phyloP scores from a whole-genome alignment of 1,284 basidiomycete genomes.

The Schizopora paradoxa region DNA sequence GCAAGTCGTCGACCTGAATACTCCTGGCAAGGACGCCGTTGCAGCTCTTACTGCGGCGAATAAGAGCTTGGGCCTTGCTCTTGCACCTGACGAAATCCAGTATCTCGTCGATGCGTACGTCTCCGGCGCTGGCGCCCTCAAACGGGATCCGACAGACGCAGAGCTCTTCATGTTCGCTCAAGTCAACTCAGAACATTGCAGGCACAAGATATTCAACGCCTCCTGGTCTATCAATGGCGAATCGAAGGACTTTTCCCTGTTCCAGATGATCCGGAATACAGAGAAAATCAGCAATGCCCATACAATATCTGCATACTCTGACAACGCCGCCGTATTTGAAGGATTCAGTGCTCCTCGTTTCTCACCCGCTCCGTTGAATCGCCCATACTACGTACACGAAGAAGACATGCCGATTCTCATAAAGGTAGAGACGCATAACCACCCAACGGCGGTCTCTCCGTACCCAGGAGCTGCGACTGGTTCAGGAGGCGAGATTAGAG shows the following conservation, averaged over 20 bases:
- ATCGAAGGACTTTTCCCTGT: constrained; percentile 74
- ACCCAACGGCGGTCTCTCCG: constrained; percentile 97
- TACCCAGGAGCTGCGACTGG: constrained; percentile 97
- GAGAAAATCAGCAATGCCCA: constrained; percentile 72
- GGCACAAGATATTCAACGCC: constrained; percentile 99
- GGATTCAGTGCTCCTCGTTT: constrained; percentile 83
- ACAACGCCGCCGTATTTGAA: constrained; percentile 94
- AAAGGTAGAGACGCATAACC: constrained; percentile 99
- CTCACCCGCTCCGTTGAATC: constrained; percentile 40
- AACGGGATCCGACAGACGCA: constrained; percentile 89
- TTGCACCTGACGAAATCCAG: constrained; percentile 86
- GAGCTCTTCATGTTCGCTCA: constrained; percentile 99
- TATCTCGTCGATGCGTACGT: constrained; percentile 92
- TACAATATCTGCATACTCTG: constrained; percentile 96
- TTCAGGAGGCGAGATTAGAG: constrained; percentile 96
- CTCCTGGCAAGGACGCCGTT: constrained; percentile 24
- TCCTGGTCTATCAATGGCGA: constrained; percentile 86
- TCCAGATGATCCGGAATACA: constrained; percentile 98
- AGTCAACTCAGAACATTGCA: constrained; percentile 99
- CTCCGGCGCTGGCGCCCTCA: constrained; percentile 54
- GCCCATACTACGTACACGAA: constrained; percentile 49
- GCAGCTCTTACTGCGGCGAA: constrained; percentile 71
- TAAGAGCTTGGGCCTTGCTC: constrained; percentile 82
- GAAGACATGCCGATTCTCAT: constrained; percentile 90
- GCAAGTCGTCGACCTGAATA: constrained; percentile 58